Evolutionary conservation across 192 early-diverging fungal species (phyloP).

Genomic region (Backusella tuberculispora): DNA sequence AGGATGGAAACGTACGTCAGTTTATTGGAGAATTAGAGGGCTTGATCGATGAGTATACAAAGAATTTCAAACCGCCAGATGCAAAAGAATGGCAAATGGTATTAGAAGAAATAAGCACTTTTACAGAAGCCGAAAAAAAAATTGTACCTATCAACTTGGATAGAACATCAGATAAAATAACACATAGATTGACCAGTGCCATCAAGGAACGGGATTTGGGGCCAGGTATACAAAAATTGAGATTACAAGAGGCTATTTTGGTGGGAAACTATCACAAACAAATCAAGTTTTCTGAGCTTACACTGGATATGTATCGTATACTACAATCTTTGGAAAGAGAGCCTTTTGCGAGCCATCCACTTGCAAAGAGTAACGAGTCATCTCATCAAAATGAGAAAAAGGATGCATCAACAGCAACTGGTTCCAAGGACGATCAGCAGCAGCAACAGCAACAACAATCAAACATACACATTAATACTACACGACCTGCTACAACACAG

Average conservation of each 20-base stretch:
- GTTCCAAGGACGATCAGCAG: not conserved
- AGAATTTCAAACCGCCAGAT: constrained; percentile 86
- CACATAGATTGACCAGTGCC: constrained; percentile 58
- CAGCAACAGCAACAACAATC: not conserved
- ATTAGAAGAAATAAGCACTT: constrained; percentile 76
- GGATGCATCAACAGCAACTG: not conserved
- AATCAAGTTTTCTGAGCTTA: constrained; percentile 97
- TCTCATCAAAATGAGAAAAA: constrained; percentile 3
- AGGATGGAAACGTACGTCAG: constrained; percentile 75
- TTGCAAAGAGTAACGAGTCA: not conserved
- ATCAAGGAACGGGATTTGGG: constrained; percentile 60
- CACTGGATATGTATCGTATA: constrained; percentile 96
- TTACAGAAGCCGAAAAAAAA: constrained; percentile 87
- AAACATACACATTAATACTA: not conserved
- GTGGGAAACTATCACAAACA: constrained; percentile 95
- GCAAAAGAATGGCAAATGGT: constrained; percentile 88
- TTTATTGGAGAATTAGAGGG: constrained; percentile 84
- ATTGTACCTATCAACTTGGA: constrained; percentile 62
- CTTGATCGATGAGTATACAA: constrained; percentile 88
- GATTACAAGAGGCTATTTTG: constrained; percentile 93
- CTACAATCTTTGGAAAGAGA: constrained; percentile 82
- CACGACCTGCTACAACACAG: constrained; percentile 1
- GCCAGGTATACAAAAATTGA: constrained; percentile 50
- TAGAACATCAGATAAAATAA: constrained; percentile 52
- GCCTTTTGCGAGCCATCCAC: not conserved